A percentile compares a stretch with the other conserved stretches of the same genome.
These are phyloP conservation scores for Hyphopichia burtonii DNA, from an alignment of 1,139 yeast genomes.

Conservation along the genomic window DNA sequence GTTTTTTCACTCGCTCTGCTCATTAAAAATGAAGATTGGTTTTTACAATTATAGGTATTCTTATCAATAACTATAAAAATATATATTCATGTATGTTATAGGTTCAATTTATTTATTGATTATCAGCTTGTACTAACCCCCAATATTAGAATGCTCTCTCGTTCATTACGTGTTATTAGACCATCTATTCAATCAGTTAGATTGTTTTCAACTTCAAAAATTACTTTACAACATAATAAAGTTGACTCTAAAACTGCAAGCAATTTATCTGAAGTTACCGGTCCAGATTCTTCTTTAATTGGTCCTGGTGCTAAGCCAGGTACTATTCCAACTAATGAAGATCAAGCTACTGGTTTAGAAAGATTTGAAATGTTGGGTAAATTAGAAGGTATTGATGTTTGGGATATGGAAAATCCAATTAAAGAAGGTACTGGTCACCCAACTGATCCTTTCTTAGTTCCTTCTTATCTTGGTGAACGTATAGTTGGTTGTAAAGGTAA, in stretches of 20 bases:
- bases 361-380: conserved; percentile 94
- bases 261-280: conserved; percentile 73
- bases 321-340: conserved; percentile 86
- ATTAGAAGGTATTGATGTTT: conserved; percentile 92
- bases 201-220: conserved; percentile 40
- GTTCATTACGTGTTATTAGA: conserved; percentile 40
- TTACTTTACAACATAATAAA: conserved; percentile 29
- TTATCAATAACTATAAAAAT: neutral
- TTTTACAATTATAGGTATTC: neutral
- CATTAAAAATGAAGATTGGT: neutral
- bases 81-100: neutral
- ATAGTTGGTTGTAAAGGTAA: conserved; percentile 98
- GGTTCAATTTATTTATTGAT: too few species aligned
- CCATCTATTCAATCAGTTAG: conserved; percentile 24
- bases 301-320: conserved; percentile 89
- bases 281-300: conserved; percentile 69
- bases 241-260: conserved; percentile 59
- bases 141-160: conserved; percentile 33
- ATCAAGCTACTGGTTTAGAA: conserved; percentile 98
- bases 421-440: conserved; percentile 88
- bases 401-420: conserved; percentile 87
- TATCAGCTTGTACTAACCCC: neutral
- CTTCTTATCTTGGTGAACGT: conserved; percentile 90
- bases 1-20: neutral
- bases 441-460: conserved; percentile 82